Evolutionary conservation across 2,329 filamentous ascomycete genomes (phyloP).

Genomic region (Aureobasidium uvarum): DNA sequence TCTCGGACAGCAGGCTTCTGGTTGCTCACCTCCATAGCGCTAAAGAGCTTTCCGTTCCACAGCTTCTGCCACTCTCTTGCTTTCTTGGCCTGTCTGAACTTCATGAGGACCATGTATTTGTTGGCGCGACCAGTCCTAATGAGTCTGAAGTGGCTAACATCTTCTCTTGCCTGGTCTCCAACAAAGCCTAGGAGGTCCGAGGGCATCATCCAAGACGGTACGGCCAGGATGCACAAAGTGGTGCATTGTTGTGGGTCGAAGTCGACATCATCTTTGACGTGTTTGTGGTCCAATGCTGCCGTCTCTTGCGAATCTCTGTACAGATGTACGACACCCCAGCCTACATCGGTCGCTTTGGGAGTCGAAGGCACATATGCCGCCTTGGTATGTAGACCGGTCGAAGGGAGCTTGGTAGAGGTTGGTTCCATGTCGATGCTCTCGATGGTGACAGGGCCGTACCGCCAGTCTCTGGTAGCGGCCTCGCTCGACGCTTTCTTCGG

Average conservation of each 20-base stretch:
- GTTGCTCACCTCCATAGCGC: constrained; percentile 72
- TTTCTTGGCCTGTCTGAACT: constrained; percentile 73
- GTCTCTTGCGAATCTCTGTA: constrained; percentile 83
- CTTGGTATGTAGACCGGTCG: constrained; percentile 73
- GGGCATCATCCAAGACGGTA: constrained; percentile 89
- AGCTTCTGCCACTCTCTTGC: constrained; percentile 78
- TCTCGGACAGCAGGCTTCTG: not conserved
- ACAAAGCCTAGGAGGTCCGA: constrained; percentile 90
- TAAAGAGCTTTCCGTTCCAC: constrained; percentile 93
- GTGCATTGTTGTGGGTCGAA: constrained; percentile 67
- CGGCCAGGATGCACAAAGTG: constrained; percentile 87
- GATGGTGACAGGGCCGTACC: constrained; percentile 74
- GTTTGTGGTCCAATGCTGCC: constrained; percentile 50
- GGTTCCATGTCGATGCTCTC: constrained; percentile 74
- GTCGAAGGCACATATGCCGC: constrained; percentile 72
- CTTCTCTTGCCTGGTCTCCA: constrained; percentile 78
- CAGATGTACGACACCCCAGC: constrained; percentile 91
- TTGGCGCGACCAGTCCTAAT: constrained; percentile 86
- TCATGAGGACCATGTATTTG: constrained; percentile 93
- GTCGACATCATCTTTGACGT: constrained; percentile 29
- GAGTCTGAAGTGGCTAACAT: constrained; percentile 92
- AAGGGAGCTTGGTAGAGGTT: constrained; percentile 47
- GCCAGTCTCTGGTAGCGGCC: constrained; percentile 66
- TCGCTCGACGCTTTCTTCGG: constrained; percentile 45
- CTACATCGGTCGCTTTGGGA: constrained; percentile 70